Base-by-base conservation (phyloP, 805 yeast species). In the Cyberlindnera mississippiensis region DNA sequence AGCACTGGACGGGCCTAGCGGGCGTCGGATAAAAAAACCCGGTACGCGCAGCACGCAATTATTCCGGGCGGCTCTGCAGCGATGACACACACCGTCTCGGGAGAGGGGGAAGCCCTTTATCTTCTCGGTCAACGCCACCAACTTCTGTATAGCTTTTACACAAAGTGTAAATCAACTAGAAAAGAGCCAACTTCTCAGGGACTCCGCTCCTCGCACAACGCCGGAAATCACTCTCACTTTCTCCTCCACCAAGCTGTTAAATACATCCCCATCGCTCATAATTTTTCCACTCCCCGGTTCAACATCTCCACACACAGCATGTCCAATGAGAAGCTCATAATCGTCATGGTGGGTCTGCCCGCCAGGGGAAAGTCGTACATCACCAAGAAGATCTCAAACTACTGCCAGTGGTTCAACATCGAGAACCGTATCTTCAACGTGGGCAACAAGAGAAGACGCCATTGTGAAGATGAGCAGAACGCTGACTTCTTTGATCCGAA, bases 311-410 rank as follows among this genome's bases (percentile, higher is more conserved):
- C n/a, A 27, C 29, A 27, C 26, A 27, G 17, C 18, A 38, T 42
- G 42, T 15, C 30, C n/a, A 24, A 39, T 10, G 46, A 43, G 30
- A 78, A 78, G 55, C 63, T 79, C 41, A 80, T 80, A 19, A 78
- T 81, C 42, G 79, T 81, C 9, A 79, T 82, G 80, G 86, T 82
- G 10, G 88, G 88, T 0, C 67, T 81, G 28, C 88, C 88, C 15
- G 88, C 88, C 6, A 64, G 86, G 46, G 88, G 88, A 12, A 81
- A 81, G 60, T 76, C 83, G 5, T 80, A 80, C 58, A 78, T 81
- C 48, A 80, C 88, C 26, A 78, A 77, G 53, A 80, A 81, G 57
- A 61, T 80, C 28, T 73, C 80, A 19, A 62, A 81, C 52, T 80
- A 80, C 60, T 63, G 79, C 48, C 75, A 74, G 60, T 80, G 85